Evolutionary conservation across 305 asterid genomes (phyloP).

Genomic region (Lippia alba): DNA sequence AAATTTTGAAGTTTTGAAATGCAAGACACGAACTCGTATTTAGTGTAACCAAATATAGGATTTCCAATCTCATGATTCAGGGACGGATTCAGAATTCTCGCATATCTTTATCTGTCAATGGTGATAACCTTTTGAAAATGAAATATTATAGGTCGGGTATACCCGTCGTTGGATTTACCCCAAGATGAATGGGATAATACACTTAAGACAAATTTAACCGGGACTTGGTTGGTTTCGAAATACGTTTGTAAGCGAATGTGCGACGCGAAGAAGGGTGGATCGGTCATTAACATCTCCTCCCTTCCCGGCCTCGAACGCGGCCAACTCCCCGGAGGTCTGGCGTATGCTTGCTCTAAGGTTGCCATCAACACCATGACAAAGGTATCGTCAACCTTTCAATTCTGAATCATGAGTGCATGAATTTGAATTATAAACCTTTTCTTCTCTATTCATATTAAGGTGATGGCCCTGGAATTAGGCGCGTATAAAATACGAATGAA

Average conservation of each 20-base stretch:
- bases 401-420: no score
- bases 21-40: no score
- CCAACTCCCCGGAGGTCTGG: conserved; percentile 53
- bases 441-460: conserved; percentile 24
- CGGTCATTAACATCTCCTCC: conserved; percentile 61
- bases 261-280: conserved; percentile 47
- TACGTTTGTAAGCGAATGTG: conserved; percentile 53
- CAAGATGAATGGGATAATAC: conserved; percentile 56
- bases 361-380: conserved; percentile 46
- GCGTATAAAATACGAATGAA: conserved; percentile 46
- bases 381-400: conserved; percentile 2
- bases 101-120: no score
- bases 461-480: conserved; percentile 57
- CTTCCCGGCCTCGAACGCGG: conserved; percentile 63
- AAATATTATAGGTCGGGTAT: conserved; percentile 42
- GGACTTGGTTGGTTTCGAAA: conserved; percentile 67
- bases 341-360: conserved; percentile 45
- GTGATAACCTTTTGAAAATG: no score
- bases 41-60: no score
- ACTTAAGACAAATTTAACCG: conserved; percentile 52
- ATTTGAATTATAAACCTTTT: no score
- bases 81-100: no score
- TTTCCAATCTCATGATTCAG: no score
- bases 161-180: conserved; percentile 48
- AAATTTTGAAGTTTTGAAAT: no score